Conservation (phyloP, 2,329 filamentous ascomycete genomes). For the Xylariaceae sp. region DNA sequence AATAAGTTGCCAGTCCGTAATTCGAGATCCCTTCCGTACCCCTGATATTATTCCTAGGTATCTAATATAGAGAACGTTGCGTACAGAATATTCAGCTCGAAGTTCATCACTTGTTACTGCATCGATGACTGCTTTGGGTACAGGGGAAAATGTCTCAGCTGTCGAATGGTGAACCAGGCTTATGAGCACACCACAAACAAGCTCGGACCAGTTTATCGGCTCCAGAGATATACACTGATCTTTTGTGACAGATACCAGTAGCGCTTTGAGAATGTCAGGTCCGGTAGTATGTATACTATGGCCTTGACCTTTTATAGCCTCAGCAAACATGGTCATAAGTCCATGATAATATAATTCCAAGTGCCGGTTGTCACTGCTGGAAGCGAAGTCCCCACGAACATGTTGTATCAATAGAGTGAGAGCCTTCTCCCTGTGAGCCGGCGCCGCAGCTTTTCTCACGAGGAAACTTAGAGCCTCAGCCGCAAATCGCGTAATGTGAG, state of each 20-base stretch:
- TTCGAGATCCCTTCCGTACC: conserved; percentile 79
- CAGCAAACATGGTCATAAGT: conserved; percentile 89
- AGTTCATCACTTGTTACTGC: conserved; percentile 49
- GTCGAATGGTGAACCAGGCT: conserved; percentile 84
- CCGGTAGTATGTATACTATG: conserved; percentile 65
- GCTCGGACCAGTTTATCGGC: conserved; percentile 61
- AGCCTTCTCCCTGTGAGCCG: conserved; percentile 75
- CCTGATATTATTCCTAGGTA: conserved; percentile 74
- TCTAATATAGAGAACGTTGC: conserved; percentile 56
- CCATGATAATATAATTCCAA: conserved; percentile 80
- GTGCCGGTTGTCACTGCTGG: conserved; percentile 58
- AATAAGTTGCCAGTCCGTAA: conserved; percentile 73
- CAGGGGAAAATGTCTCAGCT: conserved; percentile 71
- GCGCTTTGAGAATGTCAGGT: conserved; percentile 56
- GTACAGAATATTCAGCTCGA: conserved; percentile 44
- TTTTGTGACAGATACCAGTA: conserved; percentile 58
- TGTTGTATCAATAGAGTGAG: conserved; percentile 74
- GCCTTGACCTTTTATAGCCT: conserved; percentile 73
- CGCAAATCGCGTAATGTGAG: conserved; percentile 88
- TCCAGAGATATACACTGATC: conserved; percentile 56
- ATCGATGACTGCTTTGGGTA: conserved; percentile 67
- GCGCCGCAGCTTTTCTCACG: conserved; percentile 82
- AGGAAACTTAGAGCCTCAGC: conserved; percentile 95
- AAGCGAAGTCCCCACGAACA: conserved; percentile 71
- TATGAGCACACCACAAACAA: conserved; percentile 77